Conservation (phyloP, 441 rosid genomes). For the Adansonia gregorii region DNA sequence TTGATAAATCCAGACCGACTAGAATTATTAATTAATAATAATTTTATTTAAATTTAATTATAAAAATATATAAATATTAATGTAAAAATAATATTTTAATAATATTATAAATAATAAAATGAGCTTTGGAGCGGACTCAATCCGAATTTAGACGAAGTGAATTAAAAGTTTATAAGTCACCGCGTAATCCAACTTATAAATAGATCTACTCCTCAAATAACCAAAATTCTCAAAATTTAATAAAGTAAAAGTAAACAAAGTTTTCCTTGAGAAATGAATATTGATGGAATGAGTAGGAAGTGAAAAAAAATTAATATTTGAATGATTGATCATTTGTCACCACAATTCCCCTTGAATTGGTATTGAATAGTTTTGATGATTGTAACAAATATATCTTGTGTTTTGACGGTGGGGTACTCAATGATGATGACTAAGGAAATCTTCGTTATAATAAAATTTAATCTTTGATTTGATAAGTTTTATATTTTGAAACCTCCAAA, state of each 20-base stretch:
- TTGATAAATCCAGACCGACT: too few species aligned
- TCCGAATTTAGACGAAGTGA: too few species aligned
- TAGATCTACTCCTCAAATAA: not conserved
- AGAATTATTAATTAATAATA: too few species aligned
- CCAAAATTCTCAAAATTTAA: constrained; percentile 24
- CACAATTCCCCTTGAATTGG: not conserved
- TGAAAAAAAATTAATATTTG: not conserved
- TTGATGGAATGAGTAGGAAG: constrained; percentile 15
- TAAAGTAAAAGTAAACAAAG: constrained; percentile 20
- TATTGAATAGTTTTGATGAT: not conserved
- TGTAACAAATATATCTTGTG: not conserved
- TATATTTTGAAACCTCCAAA: not conserved
- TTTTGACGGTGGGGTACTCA: not conserved
- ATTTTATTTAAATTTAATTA: too few species aligned
- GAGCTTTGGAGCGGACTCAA: too few species aligned
- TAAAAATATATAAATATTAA: too few species aligned
- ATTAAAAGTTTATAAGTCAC: too few species aligned
- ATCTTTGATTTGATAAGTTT: not conserved
- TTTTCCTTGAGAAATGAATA: constrained; percentile 27
- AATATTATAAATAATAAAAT: too few species aligned
- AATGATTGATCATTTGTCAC: constrained; percentile 17
- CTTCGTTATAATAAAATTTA: not conserved
- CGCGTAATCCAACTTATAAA: too few species aligned
- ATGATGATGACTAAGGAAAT: not conserved
- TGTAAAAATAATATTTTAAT: too few species aligned